Conservation (phyloP, 108 stramenopile genomes). For the Nitzschia sp. region DNA sequence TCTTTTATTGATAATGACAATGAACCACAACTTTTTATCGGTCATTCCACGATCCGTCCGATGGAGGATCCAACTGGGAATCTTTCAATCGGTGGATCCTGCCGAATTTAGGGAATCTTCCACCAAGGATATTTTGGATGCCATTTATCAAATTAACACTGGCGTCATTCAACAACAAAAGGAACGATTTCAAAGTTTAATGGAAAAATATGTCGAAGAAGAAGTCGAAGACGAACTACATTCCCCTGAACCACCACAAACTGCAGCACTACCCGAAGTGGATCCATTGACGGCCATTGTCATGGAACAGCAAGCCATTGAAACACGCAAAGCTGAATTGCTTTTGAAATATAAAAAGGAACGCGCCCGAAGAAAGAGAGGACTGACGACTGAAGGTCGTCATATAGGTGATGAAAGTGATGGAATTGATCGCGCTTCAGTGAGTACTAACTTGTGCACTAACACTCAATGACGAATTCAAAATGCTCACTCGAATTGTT, state of each 20-base stretch:
- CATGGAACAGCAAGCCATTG: constrained; percentile 47
- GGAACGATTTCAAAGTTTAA: constrained; percentile 24
- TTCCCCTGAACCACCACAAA: not conserved
- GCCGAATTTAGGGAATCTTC: not conserved
- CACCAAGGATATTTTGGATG: constrained; percentile 12
- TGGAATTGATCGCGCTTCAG: constrained; percentile 38
- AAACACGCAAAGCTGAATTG: constrained; percentile 45
- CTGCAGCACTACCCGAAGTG: constrained; percentile 6
- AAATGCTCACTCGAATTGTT: not conserved
- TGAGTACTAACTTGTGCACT: constrained; percentile 19
- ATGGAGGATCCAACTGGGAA: constrained; percentile 48
- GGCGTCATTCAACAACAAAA: constrained; percentile 18
- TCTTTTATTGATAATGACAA: too few species aligned
- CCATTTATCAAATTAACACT: constrained; percentile 21
- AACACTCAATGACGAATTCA: not conserved
- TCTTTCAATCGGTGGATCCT: constrained; percentile 11
- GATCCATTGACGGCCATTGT: constrained; percentile 70
- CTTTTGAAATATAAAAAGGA: constrained; percentile 60
- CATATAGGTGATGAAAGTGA: constrained; percentile 32
- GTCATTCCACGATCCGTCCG: constrained; percentile 40
- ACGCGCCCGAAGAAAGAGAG: constrained; percentile 44
- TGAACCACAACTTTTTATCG: too few species aligned
- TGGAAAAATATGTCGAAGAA: constrained; percentile 30
- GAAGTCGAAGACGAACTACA: constrained; percentile 5
- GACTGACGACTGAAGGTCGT: constrained; percentile 28